A percentile compares a stretch with the other conserved stretches of the same genome.
These are phyloP conservation scores for Osmanthus fragrans DNA, from an alignment of 257 asterid species.

Conservation along the genomic window DNA sequence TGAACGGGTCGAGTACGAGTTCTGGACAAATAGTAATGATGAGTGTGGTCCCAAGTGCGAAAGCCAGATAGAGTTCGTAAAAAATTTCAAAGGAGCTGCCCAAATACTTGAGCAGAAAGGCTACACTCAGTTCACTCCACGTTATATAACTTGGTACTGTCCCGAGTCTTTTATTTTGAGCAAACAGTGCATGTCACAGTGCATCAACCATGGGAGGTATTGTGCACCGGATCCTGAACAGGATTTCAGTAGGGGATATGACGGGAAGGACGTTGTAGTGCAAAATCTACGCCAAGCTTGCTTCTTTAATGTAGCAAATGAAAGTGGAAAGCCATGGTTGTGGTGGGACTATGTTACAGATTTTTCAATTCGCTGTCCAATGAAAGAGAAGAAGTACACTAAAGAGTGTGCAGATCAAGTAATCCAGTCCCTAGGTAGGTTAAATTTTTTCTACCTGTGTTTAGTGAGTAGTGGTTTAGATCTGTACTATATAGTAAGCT, in stretches of 20 bases:
- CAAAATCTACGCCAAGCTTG: slow-evolving; percentile 68
- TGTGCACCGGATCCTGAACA: slow-evolving; percentile 81
- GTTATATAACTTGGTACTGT: slow-evolving; percentile 72
- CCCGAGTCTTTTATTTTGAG: slow-evolving; percentile 63
- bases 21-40: slow-evolving; percentile 92
- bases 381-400: slow-evolving; percentile 63
- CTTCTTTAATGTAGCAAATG: slow-evolving; percentile 66
- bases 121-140: slow-evolving; percentile 78
- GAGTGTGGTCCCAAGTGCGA: slow-evolving; percentile 93
- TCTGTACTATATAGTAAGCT: not conserved
- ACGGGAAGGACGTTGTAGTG: slow-evolving; percentile 71
- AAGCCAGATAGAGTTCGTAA: slow-evolving; percentile 74
- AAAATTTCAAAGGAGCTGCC: slow-evolving; percentile 82
- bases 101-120: slow-evolving; percentile 90
- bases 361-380: slow-evolving; percentile 66
- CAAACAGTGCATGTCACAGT: slow-evolving; percentile 73
- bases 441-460: not conserved
- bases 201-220: slow-evolving; percentile 70
- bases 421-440: slow-evolving; percentile 67
- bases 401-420: slow-evolving; percentile 69
- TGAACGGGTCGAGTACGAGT: slow-evolving; percentile 87
- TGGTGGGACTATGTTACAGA: slow-evolving; percentile 83
- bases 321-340: slow-evolving; percentile 68
- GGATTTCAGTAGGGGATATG: slow-evolving; percentile 68
- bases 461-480: not conserved